Evolutionary conservation across 2,329 filamentous ascomycete genomes (phyloP).

Genomic region (Ceratocystis eucalypticola): DNA sequence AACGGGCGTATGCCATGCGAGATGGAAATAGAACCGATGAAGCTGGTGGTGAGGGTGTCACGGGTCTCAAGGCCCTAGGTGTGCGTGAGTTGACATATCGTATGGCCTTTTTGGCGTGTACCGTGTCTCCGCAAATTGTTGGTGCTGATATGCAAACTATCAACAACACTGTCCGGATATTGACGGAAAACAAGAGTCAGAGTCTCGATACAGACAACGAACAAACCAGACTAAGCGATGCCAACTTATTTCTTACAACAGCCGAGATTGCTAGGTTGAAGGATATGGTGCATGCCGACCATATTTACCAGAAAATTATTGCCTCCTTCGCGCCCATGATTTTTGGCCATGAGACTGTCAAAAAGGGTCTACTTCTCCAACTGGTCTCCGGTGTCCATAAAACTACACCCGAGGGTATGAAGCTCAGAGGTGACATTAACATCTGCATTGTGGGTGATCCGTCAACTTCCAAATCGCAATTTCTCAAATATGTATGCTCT

Average conservation of each 20-base stretch:
- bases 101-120: slow-evolving; percentile 91
- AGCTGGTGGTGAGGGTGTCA: slow-evolving; percentile 70
- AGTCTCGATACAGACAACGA: slow-evolving; percentile 21
- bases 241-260: slow-evolving; percentile 35
- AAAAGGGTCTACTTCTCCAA: slow-evolving; percentile 89
- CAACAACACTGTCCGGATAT: slow-evolving; percentile 22
- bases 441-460: slow-evolving; percentile 97
- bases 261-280: slow-evolving; percentile 88
- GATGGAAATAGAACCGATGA: slow-evolving; percentile 72
- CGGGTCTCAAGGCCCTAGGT: slow-evolving; percentile 80
- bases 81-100: slow-evolving; percentile 91
- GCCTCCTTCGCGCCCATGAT: slow-evolving; percentile 94
- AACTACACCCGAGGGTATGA: slow-evolving; percentile 83
- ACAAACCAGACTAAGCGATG: slow-evolving; percentile 4
- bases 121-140: slow-evolving; percentile 63
- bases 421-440: slow-evolving; percentile 92
- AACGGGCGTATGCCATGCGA: slow-evolving; percentile 67
- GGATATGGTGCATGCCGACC: slow-evolving; percentile 85
- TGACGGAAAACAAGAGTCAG: slow-evolving; percentile 67
- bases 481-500: slow-evolving; percentile 93
- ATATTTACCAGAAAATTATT: slow-evolving; percentile 86
- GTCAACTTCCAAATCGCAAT: slow-evolving; percentile 94
- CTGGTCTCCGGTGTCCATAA: slow-evolving; percentile 94
- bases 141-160: slow-evolving; percentile 53
- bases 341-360: slow-evolving; percentile 93